phyloP scores from a whole-genome alignment of 495 filamentous ascomycete genomes.

The Lophium mytilinum region DNA sequence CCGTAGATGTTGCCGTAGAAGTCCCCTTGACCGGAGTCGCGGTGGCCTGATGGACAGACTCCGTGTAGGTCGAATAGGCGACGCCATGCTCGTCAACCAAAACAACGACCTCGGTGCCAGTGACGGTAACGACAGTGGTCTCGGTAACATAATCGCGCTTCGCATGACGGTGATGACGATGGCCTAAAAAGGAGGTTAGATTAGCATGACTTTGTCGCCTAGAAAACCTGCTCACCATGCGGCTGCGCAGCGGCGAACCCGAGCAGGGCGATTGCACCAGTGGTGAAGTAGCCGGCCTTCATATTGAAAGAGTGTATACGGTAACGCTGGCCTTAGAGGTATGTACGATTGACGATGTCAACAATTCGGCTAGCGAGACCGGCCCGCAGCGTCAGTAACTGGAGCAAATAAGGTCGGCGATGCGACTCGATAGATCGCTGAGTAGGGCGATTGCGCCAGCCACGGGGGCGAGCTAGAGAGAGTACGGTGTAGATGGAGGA shows the following conservation, averaged over 20 bases:
- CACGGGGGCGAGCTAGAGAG: neutral
- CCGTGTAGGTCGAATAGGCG: conserved; percentile 32
- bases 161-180: conserved; percentile 17
- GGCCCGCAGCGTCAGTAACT: conserved; percentile 16
- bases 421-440: neutral
- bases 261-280: conserved; percentile 26
- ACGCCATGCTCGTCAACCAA: conserved; percentile 57
- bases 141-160: conserved; percentile 35
- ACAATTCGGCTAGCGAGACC: conserved; percentile 5
- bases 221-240: conserved; percentile 31
- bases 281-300: conserved; percentile 32
- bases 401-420: neutral
- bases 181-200: neutral
- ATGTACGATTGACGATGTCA: conserved; percentile 14
- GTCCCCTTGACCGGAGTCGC: neutral
- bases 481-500: too few relatives aligned
- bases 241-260: conserved; percentile 38
- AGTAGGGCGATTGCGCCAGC: neutral
- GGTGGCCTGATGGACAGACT: neutral
- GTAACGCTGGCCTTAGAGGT: neutral
- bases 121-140: conserved; percentile 30
- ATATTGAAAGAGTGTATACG: conserved; percentile 26
- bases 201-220: neutral
- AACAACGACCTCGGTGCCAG: conserved; percentile 45
- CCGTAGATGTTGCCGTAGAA: neutral